These are phyloP conservation scores for barrel medic (Medicago truncatula) DNA, from an alignment of 306 rosid species.

Conservation along the genomic window DNA sequence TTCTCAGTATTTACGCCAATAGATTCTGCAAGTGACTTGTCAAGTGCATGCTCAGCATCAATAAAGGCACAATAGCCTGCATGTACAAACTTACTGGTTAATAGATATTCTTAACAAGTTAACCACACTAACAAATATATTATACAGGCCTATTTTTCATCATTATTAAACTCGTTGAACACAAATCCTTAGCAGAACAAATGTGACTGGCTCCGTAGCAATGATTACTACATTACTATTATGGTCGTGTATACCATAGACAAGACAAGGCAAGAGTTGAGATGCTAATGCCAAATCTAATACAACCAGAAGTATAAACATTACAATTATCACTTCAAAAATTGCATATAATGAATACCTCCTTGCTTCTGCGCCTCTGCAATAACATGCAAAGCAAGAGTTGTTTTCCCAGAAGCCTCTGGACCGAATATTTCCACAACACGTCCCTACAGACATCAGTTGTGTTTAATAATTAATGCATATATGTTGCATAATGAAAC, in stretches of 20 bases:
- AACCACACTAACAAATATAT: not conserved
- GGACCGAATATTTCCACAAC: conserved; percentile 97
- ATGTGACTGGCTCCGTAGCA: conserved; percentile 1
- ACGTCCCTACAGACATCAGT: conserved; percentile 73
- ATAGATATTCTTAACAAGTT: conserved; percentile 30
- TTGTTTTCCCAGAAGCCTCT: conserved; percentile 97
- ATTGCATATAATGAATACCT: conserved; percentile 56
- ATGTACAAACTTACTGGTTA: conserved; percentile 32
- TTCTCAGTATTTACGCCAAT: conserved; percentile 82
- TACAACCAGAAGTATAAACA: conserved; percentile 18
- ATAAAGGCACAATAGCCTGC: conserved; percentile 87
- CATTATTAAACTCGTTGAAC: conserved; percentile 1
- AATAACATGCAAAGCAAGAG: conserved; percentile 90
- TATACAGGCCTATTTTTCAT: conserved; percentile 20
- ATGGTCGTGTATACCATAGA: not conserved
- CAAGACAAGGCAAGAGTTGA: not conserved
- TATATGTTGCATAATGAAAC: conserved; percentile 19
- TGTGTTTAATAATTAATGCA: conserved; percentile 34
- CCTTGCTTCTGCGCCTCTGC: conserved; percentile 95
- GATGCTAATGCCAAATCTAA: conserved; percentile 1
- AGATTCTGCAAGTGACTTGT: conserved; percentile 78
- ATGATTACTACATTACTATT: not conserved
- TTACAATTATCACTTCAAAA: conserved; percentile 23
- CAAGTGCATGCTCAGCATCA: conserved; percentile 98
- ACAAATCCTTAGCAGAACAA: not conserved